Evolutionary conservation across 2,329 filamentous ascomycete genomes (phyloP).

Genomic region (Verticillium zaregamsianum): DNA sequence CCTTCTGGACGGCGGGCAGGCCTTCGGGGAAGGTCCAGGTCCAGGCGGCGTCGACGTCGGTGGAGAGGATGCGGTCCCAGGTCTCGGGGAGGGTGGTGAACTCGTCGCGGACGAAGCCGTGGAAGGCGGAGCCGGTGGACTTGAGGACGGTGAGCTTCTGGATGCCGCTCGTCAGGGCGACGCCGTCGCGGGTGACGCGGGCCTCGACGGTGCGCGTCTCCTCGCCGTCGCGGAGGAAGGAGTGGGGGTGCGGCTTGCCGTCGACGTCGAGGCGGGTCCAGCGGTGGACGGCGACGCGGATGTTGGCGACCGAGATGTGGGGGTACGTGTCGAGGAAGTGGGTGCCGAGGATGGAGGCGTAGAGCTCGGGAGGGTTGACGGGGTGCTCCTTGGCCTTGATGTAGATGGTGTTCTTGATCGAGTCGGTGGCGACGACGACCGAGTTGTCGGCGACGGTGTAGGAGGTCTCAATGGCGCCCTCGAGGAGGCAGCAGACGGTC

Average conservation of each 20-base stretch:
- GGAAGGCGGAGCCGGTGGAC: conserved; percentile 93
- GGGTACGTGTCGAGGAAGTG: conserved; percentile 87
- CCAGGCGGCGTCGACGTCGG: conserved; percentile 86
- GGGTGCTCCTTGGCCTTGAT: conserved; percentile 93
- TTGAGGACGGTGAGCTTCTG: conserved; percentile 85
- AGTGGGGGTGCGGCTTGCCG: conserved; percentile 89
- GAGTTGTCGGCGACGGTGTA: conserved; percentile 95
- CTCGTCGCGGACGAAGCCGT: conserved; percentile 89
- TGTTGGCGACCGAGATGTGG: conserved; percentile 82
- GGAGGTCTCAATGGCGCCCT: conserved; percentile 85
- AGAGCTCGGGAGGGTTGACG: conserved; percentile 89
- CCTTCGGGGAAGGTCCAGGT: conserved; percentile 70
- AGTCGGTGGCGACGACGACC: conserved; percentile 92
- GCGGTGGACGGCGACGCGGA: conserved; percentile 78
- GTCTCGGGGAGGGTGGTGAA: conserved; percentile 88
- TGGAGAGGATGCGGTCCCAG: conserved; percentile 93
- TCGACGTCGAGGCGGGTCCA: conserved; percentile 89
- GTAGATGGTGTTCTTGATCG: conserved; percentile 96
- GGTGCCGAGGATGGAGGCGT: conserved; percentile 74
- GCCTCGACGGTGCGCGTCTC: conserved; percentile 84
- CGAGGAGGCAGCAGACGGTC: conserved; percentile 87
- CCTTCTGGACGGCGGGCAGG: conserved; percentile 62
- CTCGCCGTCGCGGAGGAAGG: conserved; percentile 83
- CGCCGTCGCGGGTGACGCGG: conserved; percentile 62
- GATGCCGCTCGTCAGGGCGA: conserved; percentile 74